Percentiles rank a stretch among this genome's conserved stretches.
Evolutionary conservation across 1,139 yeast species (phyloP).

Genomic region (Hansenula lynferdii): DNA sequence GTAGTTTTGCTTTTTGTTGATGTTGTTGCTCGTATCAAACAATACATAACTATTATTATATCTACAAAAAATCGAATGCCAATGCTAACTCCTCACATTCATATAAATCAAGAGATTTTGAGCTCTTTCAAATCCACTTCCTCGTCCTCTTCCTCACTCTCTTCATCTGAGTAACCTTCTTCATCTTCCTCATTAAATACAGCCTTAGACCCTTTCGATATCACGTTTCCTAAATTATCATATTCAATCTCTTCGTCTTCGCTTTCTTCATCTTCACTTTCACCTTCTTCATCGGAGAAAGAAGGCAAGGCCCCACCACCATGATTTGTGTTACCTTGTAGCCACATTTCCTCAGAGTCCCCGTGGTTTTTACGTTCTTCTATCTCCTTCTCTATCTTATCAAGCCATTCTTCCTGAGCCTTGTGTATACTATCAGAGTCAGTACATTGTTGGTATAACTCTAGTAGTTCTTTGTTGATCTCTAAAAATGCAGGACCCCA

Average conservation of each 20-base stretch:
- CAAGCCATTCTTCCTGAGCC: slow-evolving; percentile 79
- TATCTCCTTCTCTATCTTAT: slow-evolving; percentile 61
- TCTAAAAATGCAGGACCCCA: slow-evolving; percentile 91
- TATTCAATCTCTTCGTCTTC: slow-evolving; percentile 25
- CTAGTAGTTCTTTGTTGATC: slow-evolving; percentile 74
- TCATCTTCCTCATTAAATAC: slow-evolving; percentile 21
- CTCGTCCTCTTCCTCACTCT: slow-evolving; percentile 1
- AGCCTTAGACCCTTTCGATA: too few species aligned
- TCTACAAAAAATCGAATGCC: too few species aligned
- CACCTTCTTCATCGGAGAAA: slow-evolving; percentile 17
- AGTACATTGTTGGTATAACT: slow-evolving; percentile 71
- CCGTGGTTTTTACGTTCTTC: slow-evolving; percentile 53
- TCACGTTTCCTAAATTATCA: slow-evolving; percentile 11
- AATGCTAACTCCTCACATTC: too few species aligned
- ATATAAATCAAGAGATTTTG: too few species aligned
- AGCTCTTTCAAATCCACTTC: slow-evolving; percentile 18
- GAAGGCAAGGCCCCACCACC: slow-evolving; percentile 10
- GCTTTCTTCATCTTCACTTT: slow-evolving; percentile 21
- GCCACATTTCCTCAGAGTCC: slow-evolving; percentile 63
- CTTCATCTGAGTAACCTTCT: slow-evolving; percentile 3
- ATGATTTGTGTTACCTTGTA: slow-evolving; percentile 72
- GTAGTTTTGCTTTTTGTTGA: too few species aligned
- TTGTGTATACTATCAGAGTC: slow-evolving; percentile 68
- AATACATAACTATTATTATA: too few species aligned
- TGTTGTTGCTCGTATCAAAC: too few species aligned